These are phyloP conservation scores for Rhodotorula sp. DNA, from an alignment of 1,284 basidiomycete species.

Conservation along the genomic window DNA sequence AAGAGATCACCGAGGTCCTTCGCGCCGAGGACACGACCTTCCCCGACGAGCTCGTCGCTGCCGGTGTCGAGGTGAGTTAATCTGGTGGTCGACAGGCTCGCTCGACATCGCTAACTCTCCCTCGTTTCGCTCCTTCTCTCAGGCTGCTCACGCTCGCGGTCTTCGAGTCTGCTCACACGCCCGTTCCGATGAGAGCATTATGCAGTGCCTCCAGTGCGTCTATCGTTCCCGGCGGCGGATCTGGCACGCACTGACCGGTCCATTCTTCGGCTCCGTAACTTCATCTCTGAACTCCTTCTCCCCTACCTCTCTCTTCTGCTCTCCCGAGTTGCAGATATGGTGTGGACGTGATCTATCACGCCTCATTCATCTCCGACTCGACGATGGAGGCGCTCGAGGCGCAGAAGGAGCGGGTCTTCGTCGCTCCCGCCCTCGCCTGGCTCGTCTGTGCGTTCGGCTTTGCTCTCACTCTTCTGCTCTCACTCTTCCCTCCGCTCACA, in stretches of 20 bases:
- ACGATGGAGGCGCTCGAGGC: slow-evolving; percentile 49
- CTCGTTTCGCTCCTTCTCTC: neutral
- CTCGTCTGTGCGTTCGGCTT: neutral
- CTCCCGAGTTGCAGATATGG: neutral
- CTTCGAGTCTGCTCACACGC: neutral
- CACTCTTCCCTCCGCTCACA: too few relatives aligned
- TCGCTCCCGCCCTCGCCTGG: slow-evolving; percentile 48
- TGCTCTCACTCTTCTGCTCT: too few relatives aligned
- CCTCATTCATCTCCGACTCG: slow-evolving; percentile 48
- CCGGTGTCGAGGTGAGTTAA: neutral
- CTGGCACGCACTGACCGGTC: too few relatives aligned
- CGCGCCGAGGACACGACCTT: slow-evolving; percentile 50
- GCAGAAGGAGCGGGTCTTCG: slow-evolving; percentile 48
- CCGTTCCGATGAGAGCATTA: neutral
- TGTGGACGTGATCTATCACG: slow-evolving; percentile 28
- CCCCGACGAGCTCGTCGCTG: slow-evolving; percentile 46
- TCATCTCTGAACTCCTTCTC: too few relatives aligned
- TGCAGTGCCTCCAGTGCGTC: neutral
- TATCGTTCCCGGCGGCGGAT: too few relatives aligned
- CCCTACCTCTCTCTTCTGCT: too few relatives aligned
- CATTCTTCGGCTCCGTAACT: too few relatives aligned
- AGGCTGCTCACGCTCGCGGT: neutral
- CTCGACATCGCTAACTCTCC: neutral
- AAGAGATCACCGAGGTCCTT: slow-evolving; percentile 50
- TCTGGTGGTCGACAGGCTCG: neutral